phyloP scores from a whole-genome alignment of 371 early-diverging fungal genomes.

The Rhizopus sp. region DNA sequence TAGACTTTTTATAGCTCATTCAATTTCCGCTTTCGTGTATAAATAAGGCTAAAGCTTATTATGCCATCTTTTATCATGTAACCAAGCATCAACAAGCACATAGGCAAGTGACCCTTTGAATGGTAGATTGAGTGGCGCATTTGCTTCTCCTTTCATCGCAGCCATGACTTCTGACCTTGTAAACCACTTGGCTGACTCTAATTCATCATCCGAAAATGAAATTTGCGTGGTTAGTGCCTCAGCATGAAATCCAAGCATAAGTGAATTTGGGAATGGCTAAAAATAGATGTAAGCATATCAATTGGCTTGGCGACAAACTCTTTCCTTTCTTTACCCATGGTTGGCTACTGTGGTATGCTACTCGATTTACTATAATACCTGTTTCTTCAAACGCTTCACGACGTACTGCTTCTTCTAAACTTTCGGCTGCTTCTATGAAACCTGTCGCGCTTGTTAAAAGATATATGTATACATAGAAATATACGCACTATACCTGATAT shows the following conservation, averaged over 20 bases:
- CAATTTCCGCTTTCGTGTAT: not conserved
- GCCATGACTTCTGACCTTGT: conserved; percentile 57
- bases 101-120: conserved; percentile 54
- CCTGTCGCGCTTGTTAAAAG: conserved; percentile 30
- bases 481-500: conserved; percentile 56
- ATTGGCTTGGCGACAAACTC: not conserved
- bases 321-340: conserved; percentile 75
- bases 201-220: conserved; percentile 68
- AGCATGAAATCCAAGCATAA: conserved; percentile 80
- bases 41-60: conserved; percentile 1
- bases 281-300: not conserved
- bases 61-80: conserved; percentile 48
- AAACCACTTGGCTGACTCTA: conserved; percentile 76
- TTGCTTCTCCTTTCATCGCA: conserved; percentile 30
- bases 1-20: not conserved
- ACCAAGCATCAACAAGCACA: conserved; percentile 56
- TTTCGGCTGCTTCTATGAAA: conserved; percentile 85
- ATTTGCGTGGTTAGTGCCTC: conserved; percentile 62
- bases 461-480: not conserved
- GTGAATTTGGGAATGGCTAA: conserved; percentile 67
- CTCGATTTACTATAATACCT: conserved; percentile 65
- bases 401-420: conserved; percentile 77
- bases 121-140: conserved; percentile 40
- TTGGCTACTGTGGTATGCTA: conserved; percentile 76
- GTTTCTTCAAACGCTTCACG: conserved; percentile 85